A percentile compares a stretch with the other conserved stretches of the same genome.
Evolutionary conservation across 306 rosid species (phyloP).

Genomic region (Astragalus glycyphyllos): DNA sequence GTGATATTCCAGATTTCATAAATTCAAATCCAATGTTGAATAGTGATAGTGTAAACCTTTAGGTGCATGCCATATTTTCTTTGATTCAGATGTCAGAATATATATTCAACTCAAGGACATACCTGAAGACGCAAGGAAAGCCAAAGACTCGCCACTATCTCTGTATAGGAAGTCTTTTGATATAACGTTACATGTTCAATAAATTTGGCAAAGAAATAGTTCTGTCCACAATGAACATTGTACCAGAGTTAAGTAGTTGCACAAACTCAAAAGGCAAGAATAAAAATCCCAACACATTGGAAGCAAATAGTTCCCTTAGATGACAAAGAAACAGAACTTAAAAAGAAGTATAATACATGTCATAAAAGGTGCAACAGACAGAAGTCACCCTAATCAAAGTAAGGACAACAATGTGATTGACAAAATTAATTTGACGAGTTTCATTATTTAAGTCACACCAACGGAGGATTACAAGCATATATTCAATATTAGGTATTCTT

Average conservation of each 20-base stretch:
- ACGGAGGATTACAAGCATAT: slow-evolving; percentile 5
- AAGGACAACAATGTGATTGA: neutral
- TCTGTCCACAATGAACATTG: slow-evolving; percentile 59
- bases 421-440: neutral
- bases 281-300: slow-evolving; percentile 11
- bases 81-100: slow-evolving; percentile 17
- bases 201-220: slow-evolving; percentile 74
- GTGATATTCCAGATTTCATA: slow-evolving; percentile 33
- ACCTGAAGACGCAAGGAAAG: slow-evolving; percentile 98
- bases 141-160: slow-evolving; percentile 92
- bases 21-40: slow-evolving; percentile 15
- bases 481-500: neutral
- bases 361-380: neutral
- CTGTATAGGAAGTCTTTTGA: slow-evolving; percentile 95
- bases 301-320: slow-evolving; percentile 34
- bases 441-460: slow-evolving; percentile 17
- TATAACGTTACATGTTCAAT: slow-evolving; percentile 65
- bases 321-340: slow-evolving; percentile 7
- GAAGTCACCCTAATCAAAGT: slow-evolving; percentile 3
- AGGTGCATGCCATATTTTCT: slow-evolving; percentile 18
- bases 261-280: slow-evolving; percentile 16
- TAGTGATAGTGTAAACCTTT: slow-evolving; percentile 17
- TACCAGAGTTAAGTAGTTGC: slow-evolving; percentile 31
- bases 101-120: slow-evolving; percentile 28
- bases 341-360: slow-evolving; percentile 1